Evolutionary conservation across 805 yeast genomes (phyloP).

Genomic region (Saccharomycodes ludwigii): DNA sequence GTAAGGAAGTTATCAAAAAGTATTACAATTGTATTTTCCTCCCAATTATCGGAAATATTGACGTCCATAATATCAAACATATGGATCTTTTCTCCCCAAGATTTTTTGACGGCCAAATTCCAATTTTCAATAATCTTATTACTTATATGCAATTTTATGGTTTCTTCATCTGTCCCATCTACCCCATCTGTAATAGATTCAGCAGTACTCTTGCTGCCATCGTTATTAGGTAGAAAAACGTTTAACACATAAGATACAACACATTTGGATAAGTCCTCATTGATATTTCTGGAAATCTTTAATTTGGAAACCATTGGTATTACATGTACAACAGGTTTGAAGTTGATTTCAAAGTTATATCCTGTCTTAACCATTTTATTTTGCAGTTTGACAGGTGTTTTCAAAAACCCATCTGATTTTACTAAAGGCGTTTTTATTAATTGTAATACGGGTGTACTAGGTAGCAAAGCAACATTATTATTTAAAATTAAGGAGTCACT

Average conservation of each 20-base stretch:
- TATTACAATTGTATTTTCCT: slow-evolving; percentile 11
- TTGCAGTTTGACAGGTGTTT: slow-evolving; percentile 2
- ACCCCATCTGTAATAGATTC: slow-evolving; percentile 4
- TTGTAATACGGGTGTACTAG: neutral
- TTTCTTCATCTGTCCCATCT: slow-evolving; percentile 6
- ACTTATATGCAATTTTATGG: slow-evolving; percentile 4
- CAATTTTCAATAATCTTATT: no score
- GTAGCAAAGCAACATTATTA: no score
- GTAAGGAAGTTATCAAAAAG: slow-evolving; percentile 11
- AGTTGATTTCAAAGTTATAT: neutral
- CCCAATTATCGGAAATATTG: slow-evolving; percentile 36
- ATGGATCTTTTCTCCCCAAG: neutral
- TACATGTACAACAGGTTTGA: slow-evolving; percentile 1
- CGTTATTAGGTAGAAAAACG: slow-evolving; percentile 5
- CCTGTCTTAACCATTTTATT: neutral
- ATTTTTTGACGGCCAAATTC: neutral
- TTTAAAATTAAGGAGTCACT: no score
- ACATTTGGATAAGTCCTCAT: slow-evolving; percentile 5
- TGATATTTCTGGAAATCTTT: slow-evolving; percentile 7
- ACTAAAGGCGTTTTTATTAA: neutral
- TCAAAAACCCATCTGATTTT: neutral
- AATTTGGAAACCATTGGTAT: neutral
- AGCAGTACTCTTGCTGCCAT: slow-evolving; percentile 6
- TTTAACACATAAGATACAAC: slow-evolving; percentile 12
- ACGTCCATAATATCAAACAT: slow-evolving; percentile 32